Conservation (phyloP, 345 rosid species). For the Citrus unshiu region DNA sequence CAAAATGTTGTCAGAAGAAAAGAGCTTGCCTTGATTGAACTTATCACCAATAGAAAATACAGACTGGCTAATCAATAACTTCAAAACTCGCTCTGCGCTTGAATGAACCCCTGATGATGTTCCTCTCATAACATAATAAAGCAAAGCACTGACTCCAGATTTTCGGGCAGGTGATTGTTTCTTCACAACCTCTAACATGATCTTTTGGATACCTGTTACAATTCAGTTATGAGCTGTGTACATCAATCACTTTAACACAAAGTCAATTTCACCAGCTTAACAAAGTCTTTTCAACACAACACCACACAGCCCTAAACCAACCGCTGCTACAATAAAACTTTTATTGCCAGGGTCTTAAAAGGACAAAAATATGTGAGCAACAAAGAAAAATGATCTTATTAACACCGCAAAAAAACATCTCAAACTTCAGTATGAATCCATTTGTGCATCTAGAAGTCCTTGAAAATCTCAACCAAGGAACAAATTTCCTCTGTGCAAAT, state of each 20-base stretch:
- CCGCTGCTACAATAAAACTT: neutral
- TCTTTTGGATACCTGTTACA: constrained; percentile 55
- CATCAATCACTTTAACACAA: neutral
- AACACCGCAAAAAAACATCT: neutral
- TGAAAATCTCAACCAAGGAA: neutral
- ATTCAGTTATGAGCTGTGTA: constrained; percentile 10
- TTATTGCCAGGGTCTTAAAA: neutral
- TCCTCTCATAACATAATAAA: constrained; percentile 69
- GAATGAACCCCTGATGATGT: constrained; percentile 60
- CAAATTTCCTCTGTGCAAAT: neutral
- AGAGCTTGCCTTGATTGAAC: constrained; percentile 50
- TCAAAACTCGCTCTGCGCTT: constrained; percentile 50
- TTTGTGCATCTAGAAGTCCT: neutral
- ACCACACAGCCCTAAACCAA: neutral
- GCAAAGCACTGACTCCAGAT: constrained; percentile 59
- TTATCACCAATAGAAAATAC: constrained; percentile 49
- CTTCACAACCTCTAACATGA: constrained; percentile 63
- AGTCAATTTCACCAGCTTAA: neutral
- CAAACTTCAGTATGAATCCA: neutral
- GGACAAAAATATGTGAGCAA: neutral
- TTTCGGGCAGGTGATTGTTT: constrained; percentile 41
- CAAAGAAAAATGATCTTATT: neutral
- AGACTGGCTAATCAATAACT: constrained; percentile 46
- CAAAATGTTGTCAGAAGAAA: constrained; percentile 4
- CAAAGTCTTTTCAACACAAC: neutral